phyloP scores from a whole-genome alignment of 2,329 filamentous ascomycete genomes.

The Dactylellina sp. region DNA sequence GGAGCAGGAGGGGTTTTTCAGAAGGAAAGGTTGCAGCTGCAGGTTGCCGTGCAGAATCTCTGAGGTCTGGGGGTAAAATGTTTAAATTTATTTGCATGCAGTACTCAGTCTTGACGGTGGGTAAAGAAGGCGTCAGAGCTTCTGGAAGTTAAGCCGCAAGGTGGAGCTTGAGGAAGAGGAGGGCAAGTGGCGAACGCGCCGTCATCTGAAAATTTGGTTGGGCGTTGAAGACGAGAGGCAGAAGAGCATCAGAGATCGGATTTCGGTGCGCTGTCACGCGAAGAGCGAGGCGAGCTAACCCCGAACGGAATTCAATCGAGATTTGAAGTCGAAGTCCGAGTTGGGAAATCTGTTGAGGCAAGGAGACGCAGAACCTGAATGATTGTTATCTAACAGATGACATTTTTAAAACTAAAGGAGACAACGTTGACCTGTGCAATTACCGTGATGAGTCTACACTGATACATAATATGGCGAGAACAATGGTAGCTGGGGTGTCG shows the following conservation, averaged over 20 bases:
- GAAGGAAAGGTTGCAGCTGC: slow-evolving; percentile 24
- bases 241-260: slow-evolving; percentile 31
- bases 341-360: too few species aligned
- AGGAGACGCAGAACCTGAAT: too few species aligned
- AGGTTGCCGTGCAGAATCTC: slow-evolving; percentile 28
- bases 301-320: slow-evolving; percentile 2
- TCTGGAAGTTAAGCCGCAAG: not conserved
- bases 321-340: too few species aligned
- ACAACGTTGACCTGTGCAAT: too few species aligned
- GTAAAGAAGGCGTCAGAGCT: not conserved
- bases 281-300: not conserved
- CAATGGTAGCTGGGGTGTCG: not conserved
- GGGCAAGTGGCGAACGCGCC: slow-evolving; percentile 35
- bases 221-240: slow-evolving; percentile 12
- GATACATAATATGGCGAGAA: not conserved
- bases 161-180: slow-evolving; percentile 18
- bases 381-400: too few species aligned
- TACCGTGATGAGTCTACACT: not conserved
- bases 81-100: not conserved
- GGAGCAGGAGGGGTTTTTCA: slow-evolving; percentile 14
- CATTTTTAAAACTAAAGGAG: too few species aligned
- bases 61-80: not conserved
- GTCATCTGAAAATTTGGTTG: slow-evolving; percentile 47
- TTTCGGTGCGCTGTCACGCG: slow-evolving; percentile 50
- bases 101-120: not conserved